Conservation (phyloP, 306 rosid genomes). For the Prunus mira region DNA sequence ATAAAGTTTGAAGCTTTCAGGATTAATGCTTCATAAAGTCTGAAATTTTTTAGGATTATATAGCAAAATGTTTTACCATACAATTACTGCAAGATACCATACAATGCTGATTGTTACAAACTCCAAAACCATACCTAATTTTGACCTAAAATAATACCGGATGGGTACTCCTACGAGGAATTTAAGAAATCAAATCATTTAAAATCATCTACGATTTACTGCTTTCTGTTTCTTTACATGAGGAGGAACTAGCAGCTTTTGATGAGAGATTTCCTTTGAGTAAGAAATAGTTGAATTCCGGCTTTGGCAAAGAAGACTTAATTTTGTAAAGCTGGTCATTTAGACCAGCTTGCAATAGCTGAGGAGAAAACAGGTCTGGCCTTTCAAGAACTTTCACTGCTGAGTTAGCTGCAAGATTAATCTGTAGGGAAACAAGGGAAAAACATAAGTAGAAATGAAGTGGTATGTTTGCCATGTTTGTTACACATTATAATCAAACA, state of each 20-base stretch:
- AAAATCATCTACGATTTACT: conserved; percentile 5
- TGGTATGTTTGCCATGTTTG: not conserved
- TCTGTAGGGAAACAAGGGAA: conserved; percentile 13
- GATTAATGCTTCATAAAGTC: too few species aligned
- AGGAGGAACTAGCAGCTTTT: not conserved
- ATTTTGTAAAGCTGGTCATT: conserved; percentile 28
- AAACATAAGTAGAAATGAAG: not conserved
- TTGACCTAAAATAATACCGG: too few species aligned
- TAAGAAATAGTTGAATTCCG: conserved; percentile 9
- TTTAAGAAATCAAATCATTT: not conserved
- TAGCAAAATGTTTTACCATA: too few species aligned
- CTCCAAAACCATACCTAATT: not conserved
- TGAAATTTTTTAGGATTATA: too few species aligned
- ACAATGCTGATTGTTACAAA: not conserved
- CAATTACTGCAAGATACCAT: not conserved
- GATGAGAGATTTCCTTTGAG: conserved; percentile 24
- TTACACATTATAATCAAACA: not conserved
- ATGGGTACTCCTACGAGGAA: not conserved
- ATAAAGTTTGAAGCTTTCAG: too few species aligned
- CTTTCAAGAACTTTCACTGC: conserved; percentile 39
- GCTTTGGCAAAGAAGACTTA: conserved; percentile 15
- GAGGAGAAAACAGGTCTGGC: conserved; percentile 33
- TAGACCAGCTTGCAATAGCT: conserved; percentile 33
- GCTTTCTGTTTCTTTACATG: conserved; percentile 1
- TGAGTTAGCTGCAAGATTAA: conserved; percentile 32